phyloP scores from a whole-genome alignment of 1,139 yeast genomes.

The Yamadazyma dendronema region DNA sequence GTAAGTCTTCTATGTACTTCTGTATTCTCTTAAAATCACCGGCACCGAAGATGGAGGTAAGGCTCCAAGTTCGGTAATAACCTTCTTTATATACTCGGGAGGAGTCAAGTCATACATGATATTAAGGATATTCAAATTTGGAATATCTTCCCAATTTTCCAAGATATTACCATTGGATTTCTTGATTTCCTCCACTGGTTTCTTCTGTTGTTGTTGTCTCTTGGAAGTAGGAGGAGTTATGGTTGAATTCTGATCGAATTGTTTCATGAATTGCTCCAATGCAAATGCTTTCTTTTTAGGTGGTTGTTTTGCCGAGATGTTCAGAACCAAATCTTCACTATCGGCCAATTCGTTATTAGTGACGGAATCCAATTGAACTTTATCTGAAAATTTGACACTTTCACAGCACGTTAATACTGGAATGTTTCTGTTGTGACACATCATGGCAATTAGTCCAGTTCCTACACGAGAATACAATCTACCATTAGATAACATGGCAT shows the following conservation, averaged over 20 bases:
- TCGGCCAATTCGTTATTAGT: conserved; percentile 92
- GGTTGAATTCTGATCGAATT: conserved; percentile 23
- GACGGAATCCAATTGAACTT: conserved; percentile 93
- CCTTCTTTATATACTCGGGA: conserved; percentile 88
- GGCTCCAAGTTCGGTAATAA: conserved; percentile 94
- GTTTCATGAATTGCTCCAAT: conserved; percentile 61
- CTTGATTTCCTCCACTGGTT: conserved; percentile 11
- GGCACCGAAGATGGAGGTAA: conserved; percentile 98
- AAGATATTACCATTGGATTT: conserved; percentile 40
- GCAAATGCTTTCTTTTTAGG: conserved; percentile 65
- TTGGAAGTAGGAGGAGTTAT: conserved; percentile 5
- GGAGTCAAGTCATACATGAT: conserved; percentile 94
- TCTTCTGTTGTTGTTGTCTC: conserved; percentile 17
- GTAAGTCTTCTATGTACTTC: conserved; percentile 39
- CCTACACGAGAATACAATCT: conserved; percentile 92
- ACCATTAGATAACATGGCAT: conserved; percentile 95
- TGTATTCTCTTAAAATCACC: conserved; percentile 90
- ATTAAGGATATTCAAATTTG: conserved; percentile 71
- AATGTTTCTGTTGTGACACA: conserved; percentile 81
- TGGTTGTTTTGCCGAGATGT: conserved; percentile 45
- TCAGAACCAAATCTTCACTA: conserved; percentile 65
- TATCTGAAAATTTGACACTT: conserved; percentile 89
- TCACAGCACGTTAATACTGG: conserved; percentile 97
- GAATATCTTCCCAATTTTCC: conserved; percentile 62
- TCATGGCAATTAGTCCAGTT: conserved; percentile 89